A percentile compares a stretch with the other conserved stretches of the same genome.
Conservation (phyloP, 768 basidiomycete genomes). For the Leccinum rimulosum region DNA sequence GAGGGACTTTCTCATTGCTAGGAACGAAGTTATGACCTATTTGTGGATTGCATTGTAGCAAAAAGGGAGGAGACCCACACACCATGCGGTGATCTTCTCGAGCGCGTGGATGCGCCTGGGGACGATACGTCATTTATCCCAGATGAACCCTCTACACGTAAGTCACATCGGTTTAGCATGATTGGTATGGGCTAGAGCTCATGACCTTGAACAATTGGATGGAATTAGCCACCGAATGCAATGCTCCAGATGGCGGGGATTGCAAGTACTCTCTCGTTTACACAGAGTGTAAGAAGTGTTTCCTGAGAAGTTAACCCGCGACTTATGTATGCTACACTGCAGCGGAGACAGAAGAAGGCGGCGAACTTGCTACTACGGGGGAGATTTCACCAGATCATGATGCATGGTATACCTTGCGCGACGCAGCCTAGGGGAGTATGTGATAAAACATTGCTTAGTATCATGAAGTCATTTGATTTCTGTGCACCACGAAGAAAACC, state of each 20-base stretch:
- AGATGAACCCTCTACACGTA: background rate
- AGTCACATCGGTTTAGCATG: background rate
- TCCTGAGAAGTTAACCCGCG: background rate
- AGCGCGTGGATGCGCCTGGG: background rate
- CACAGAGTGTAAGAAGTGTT: background rate
- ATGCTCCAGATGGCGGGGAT: background rate
- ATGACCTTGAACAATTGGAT: background rate
- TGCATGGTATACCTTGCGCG: slow-evolving; percentile 3
- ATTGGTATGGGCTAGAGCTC: background rate
- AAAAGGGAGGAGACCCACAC: background rate
- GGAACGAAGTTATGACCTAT: background rate
- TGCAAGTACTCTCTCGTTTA: background rate
- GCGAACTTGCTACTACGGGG: background rate
- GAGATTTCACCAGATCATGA: background rate
- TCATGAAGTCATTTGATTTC: no score
- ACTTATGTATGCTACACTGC: background rate
- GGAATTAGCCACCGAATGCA: background rate
- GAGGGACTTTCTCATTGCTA: background rate
- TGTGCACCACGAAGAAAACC: no score
- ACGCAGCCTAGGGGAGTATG: background rate
- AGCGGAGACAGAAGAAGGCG: background rate
- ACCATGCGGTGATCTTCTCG: background rate
- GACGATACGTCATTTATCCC: background rate
- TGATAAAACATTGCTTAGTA: background rate
- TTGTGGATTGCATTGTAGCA: background rate